Evolutionary conservation across 179 eudicot genomes (phyloP).

Genomic region (Beta corolliflora): DNA sequence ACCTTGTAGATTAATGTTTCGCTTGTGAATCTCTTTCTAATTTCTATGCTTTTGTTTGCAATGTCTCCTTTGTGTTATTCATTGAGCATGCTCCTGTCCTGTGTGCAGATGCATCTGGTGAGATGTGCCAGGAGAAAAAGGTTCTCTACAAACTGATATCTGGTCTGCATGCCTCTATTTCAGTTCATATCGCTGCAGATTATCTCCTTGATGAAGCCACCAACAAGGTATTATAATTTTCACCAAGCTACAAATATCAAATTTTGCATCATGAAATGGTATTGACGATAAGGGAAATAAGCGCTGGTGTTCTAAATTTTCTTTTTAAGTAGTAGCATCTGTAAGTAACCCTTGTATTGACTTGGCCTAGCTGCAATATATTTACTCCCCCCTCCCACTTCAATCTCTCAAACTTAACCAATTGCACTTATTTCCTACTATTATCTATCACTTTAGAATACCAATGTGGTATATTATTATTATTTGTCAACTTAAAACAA

Average conservation of each 20-base stretch:
- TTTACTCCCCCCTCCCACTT: not conserved
- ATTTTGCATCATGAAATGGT: not conserved
- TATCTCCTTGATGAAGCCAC: slow-evolving; percentile 83
- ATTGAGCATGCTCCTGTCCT: not conserved
- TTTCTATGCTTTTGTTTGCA: not conserved
- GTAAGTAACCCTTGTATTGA: not conserved
- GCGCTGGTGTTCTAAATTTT: not conserved
- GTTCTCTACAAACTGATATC: slow-evolving; percentile 84
- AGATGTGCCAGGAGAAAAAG: slow-evolving; percentile 84
- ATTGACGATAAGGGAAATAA: not conserved
- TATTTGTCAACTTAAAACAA: not conserved
- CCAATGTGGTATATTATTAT: not conserved
- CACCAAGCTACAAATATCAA: not conserved
- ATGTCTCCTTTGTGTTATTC: not conserved
- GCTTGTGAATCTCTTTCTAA: not conserved
- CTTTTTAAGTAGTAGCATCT: too few relatives aligned
- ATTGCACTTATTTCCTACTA: not conserved
- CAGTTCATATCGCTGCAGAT: slow-evolving; percentile 84
- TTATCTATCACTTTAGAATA: not conserved
- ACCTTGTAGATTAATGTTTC: not conserved
- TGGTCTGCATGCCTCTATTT: slow-evolving; percentile 90
- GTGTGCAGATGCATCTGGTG: slow-evolving; percentile 68
- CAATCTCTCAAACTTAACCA: not conserved
- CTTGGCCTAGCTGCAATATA: not conserved
- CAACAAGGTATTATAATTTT: slow-evolving; percentile 46